Evolutionary conservation across 1,284 basidiomycete species (phyloP).

Genomic region (Malassezia vespertilionis): DNA sequence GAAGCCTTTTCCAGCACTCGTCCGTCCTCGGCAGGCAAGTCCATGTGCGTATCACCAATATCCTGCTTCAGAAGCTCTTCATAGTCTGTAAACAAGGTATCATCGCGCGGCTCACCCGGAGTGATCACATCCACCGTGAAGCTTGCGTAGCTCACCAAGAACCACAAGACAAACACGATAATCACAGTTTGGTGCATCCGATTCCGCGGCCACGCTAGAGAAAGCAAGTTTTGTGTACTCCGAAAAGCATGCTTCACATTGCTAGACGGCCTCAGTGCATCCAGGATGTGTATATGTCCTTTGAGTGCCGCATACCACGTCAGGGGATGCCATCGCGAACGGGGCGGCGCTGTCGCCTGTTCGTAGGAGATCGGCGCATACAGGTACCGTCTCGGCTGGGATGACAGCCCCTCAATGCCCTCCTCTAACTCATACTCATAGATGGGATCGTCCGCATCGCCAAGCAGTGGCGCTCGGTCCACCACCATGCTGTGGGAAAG

Average conservation of each 20-base stretch:
- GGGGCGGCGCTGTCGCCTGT: slow-evolving; percentile 10
- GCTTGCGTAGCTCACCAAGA: slow-evolving; percentile 10
- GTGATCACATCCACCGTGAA: slow-evolving; percentile 1
- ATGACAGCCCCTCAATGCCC: background rate
- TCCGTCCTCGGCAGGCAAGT: slow-evolving; percentile 3
- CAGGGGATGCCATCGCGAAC: slow-evolving; percentile 11
- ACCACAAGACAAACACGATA: slow-evolving; percentile 10
- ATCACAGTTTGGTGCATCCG: slow-evolving; percentile 17
- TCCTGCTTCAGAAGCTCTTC: background rate
- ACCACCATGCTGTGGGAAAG: background rate
- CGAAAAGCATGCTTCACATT: background rate
- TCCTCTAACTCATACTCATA: slow-evolving; percentile 9
- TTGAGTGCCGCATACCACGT: background rate
- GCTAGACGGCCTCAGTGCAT: slow-evolving; percentile 6
- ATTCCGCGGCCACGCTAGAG: slow-evolving; percentile 9
- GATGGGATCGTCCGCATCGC: background rate
- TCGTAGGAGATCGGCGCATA: slow-evolving; percentile 18
- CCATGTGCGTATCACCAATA: background rate
- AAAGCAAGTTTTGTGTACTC: background rate
- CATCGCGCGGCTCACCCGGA: background rate
- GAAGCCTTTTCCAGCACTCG: slow-evolving; percentile 2
- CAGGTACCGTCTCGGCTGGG: slow-evolving; percentile 7
- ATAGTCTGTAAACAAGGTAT: background rate
- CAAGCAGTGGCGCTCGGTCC: slow-evolving; percentile 10
- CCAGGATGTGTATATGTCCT: slow-evolving; percentile 11